Base-by-base conservation (phyloP, 108 stramenopile genomes). In the Bacterosira constricta region DNA sequence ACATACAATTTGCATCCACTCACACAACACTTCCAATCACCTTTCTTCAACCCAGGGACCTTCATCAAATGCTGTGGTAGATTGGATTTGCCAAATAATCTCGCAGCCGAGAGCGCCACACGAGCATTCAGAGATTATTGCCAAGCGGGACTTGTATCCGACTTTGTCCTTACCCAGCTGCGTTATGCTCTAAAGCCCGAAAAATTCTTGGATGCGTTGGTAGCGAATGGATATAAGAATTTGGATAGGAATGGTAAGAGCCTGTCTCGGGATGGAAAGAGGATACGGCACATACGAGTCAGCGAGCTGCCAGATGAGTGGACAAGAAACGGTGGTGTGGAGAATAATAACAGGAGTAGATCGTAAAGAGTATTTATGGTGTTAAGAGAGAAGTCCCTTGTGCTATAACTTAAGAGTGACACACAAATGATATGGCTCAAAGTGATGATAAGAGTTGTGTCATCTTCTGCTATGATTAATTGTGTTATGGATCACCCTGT, bases 51-150 rank as follows among this genome's bases (percentile, higher is more conserved):
- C n/a, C n/a, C n/a, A n/a, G n/a, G n/a, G n/a, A 88, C 88, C 52
- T 88, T 86, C 54, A 84, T 91, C 47, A 86, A 91, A 66, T 88
- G 86, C 23, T 88, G 86, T 65, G 83, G 85, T 26, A 81, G 85
- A 45, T 59, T 89, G 55, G 63, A 63, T 49, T 61, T 88, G 10
- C 77, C 86, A 6, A 36, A 78, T n/a, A 38, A 66, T 29, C 26
- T 85, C 42, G 72, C 53, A 32, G 70, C 55, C 12, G 50, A 77
- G 15, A 57, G 73, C 36, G 57, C 86, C 11, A 69, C 66, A 57
- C 50, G 70, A 55, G 70, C 81, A 6, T 87, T 89, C 63, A 56
- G 42, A 3, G 41, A 65, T 29, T 91, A 88, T 66, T 77, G 88
- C 55, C 63, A 69, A 36, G 57, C 69, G 23, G 88, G 88, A 5